These are phyloP conservation scores for Neobulgaria alba DNA, from an alignment of 2,329 filamentous ascomycete species.

Conservation along the genomic window DNA sequence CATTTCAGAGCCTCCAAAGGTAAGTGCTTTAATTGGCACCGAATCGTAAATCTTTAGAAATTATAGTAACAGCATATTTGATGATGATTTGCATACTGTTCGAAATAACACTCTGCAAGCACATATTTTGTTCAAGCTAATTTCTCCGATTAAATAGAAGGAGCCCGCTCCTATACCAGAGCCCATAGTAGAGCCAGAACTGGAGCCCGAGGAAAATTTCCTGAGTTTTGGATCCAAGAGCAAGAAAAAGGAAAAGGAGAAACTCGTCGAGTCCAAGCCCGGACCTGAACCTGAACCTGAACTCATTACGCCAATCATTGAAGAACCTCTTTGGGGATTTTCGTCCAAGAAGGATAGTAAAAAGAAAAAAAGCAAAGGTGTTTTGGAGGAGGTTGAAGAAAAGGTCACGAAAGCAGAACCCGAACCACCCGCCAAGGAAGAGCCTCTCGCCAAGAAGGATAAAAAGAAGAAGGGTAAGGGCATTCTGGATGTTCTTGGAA, in stretches of 20 bases:
- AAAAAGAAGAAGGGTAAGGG: conserved; percentile 39
- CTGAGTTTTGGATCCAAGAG: not conserved
- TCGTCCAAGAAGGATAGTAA: conserved; percentile 29
- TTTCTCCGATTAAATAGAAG: too few relatives aligned
- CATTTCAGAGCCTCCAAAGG: too few relatives aligned
- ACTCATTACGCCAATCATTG: conserved; percentile 25
- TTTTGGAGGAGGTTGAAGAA: conserved; percentile 18
- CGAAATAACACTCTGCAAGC: too few relatives aligned
- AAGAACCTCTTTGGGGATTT: conserved; percentile 21
- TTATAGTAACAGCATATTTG: too few relatives aligned
- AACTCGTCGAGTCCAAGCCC: conserved; percentile 11
- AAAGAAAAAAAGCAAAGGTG: conserved; percentile 36
- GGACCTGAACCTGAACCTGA: conserved; percentile 31
- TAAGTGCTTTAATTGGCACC: too few relatives aligned
- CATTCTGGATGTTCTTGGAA: not conserved
- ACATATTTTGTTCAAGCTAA: too few relatives aligned
- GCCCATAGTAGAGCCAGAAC: too few relatives aligned
- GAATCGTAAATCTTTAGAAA: too few relatives aligned
- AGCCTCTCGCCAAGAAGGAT: conserved; percentile 23
- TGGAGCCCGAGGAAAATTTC: not conserved
- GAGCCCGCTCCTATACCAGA: too few relatives aligned
- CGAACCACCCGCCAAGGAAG: too few relatives aligned
- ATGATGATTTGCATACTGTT: too few relatives aligned
- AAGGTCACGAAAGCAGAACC: conserved; percentile 27
- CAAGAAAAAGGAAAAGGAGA: conserved; percentile 15